A percentile compares a stretch with the other conserved stretches of the same genome.
phyloP scores from a whole-genome alignment of 176 grass and related monocot species.

The Zea luxurians region DNA sequence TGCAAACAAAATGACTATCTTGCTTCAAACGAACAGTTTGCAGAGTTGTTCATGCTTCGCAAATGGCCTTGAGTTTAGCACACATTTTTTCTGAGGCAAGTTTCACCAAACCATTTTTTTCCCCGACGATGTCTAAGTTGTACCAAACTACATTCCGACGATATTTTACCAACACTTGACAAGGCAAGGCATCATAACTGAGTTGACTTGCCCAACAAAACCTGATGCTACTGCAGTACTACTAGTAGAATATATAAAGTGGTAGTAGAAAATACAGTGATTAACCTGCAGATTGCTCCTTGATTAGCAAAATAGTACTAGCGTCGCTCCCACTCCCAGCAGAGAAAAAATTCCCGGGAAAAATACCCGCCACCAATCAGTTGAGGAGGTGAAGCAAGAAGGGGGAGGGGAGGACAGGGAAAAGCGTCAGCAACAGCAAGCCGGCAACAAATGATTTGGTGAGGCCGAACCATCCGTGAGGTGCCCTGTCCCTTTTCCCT shows the following conservation, averaged over 20 bases:
- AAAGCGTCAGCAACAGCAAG: conserved; percentile 24
- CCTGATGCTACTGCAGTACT: background rate
- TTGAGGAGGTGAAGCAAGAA: conserved; percentile 2
- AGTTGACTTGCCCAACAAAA: conserved; percentile 15
- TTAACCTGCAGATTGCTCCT: background rate
- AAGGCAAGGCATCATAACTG: conserved; percentile 1
- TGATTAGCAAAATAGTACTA: background rate
- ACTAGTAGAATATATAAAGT: background rate
- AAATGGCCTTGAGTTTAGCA: background rate
- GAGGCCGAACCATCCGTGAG: conserved; percentile 70
- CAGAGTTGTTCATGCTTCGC: background rate
- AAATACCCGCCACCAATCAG: conserved; percentile 6
- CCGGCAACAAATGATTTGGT: conserved; percentile 53
- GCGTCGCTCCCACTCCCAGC: background rate
- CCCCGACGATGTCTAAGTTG: background rate
- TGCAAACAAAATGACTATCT: conserved; percentile 5
- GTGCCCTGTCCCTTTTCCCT: conserved; percentile 70
- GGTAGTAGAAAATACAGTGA: background rate
- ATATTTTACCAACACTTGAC: conserved; percentile 14
- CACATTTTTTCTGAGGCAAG: background rate
- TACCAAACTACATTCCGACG: background rate
- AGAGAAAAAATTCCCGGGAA: conserved; percentile 16
- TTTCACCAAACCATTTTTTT: background rate
- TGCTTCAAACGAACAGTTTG: background rate
- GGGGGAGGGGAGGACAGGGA: background rate